Evolutionary conservation across 2,329 filamentous ascomycete species (phyloP).

Genomic region (Chalara sp.): DNA sequence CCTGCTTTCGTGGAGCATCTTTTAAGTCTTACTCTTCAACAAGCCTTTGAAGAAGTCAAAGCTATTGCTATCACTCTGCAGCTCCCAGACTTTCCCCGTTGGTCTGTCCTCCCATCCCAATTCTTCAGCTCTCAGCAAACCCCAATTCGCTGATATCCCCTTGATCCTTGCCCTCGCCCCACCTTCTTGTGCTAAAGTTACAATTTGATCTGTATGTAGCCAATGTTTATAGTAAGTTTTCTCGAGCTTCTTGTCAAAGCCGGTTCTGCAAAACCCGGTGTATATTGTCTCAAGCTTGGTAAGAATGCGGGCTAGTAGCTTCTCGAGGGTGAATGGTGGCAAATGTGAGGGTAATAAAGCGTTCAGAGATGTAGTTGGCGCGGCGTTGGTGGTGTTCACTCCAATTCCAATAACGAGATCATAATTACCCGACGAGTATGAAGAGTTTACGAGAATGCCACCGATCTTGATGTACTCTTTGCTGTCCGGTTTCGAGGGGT

Average conservation of each 20-base stretch:
- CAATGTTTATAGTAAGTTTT: constrained; percentile 73
- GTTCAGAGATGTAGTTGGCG: constrained; percentile 82
- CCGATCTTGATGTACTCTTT: constrained; percentile 77
- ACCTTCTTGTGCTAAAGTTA: constrained; percentile 73
- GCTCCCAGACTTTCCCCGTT: constrained; percentile 71
- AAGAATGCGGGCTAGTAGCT: constrained; percentile 74
- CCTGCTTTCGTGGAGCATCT: background rate
- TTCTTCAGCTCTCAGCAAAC: constrained; percentile 79
- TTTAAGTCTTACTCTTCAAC: constrained; percentile 61
- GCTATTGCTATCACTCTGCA: constrained; percentile 96
- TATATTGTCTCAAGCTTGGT: constrained; percentile 75
- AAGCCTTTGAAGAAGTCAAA: constrained; percentile 96
- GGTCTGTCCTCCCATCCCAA: constrained; percentile 62
- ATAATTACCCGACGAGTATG: constrained; percentile 70
- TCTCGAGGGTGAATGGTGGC: constrained; percentile 63
- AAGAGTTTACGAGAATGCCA: constrained; percentile 85
- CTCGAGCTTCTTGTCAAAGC: constrained; percentile 71
- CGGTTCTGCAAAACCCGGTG: constrained; percentile 62
- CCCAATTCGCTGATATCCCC: constrained; percentile 90
- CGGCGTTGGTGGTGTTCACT: constrained; percentile 75
- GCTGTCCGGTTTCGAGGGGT: constrained; percentile 46
- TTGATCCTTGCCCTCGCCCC: constrained; percentile 69
- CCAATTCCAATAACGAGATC: constrained; percentile 83
- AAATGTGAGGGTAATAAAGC: constrained; percentile 53
- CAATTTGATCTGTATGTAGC: constrained; percentile 70